Base-by-base conservation (phyloP, 2,329 filamentous ascomycete species). In the Elsinoe necatrix region DNA sequence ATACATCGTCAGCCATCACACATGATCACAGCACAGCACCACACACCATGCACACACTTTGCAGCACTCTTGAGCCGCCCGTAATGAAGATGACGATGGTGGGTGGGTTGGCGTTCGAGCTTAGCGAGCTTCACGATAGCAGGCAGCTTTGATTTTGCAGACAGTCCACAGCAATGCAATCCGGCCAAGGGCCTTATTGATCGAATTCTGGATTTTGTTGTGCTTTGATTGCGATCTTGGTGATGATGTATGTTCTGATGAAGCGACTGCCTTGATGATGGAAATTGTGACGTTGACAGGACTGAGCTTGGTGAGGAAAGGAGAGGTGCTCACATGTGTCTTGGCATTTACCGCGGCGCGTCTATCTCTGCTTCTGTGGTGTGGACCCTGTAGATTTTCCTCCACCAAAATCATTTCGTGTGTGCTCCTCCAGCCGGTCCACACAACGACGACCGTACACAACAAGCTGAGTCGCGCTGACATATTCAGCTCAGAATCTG, bases 51-150 rank as follows among this genome's bases (percentile, higher is more conserved):
- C 23, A 42, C 52, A 31, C 18, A 45, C 25, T 55, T 55, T 42
- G 52, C 35, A 55, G 54, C 48, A 52, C 20, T 27, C 42, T 56
- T 27, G 54, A 48, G 54, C 39, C 39, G 29, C 41, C 54, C 39
- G 54, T 56, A 56, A 56, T 56, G 54, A 37, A 37, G 29, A 47
- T 29, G 52, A 47, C 48, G 41, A 56, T 52, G 54, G 54, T 34
- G 41, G 29, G 34, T 25, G 39, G 54, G 20, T 25, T 23, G 54
- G 54, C 31, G 21, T 56, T 48, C 54, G 29, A 56, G 54, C 31
- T 56, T 56, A 56, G 42, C 54, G 54, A 56, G 54, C 54, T 56
- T 56, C 29, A 47, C 39, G 9, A 35, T 55, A 56, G 42, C 54
- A 56, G 27, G 41, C 54, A 56, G 54, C 20, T 56, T 47, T 47